These are phyloP conservation scores for Ogataea henricii DNA, from an alignment of 805 yeast species.

Conservation along the genomic window DNA sequence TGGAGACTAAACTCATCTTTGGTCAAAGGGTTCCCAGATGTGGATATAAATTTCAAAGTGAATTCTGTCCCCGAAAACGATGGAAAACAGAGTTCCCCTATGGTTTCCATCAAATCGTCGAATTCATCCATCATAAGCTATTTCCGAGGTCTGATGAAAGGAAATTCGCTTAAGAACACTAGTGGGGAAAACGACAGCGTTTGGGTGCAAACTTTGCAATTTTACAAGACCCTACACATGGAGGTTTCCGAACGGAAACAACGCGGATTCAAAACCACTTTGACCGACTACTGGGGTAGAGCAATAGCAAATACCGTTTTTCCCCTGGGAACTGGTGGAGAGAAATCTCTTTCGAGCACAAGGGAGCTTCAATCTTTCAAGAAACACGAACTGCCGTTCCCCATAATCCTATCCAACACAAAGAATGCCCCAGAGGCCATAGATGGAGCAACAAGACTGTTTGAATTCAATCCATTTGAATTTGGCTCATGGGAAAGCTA, in stretches of 20 bases:
- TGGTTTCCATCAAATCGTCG: constrained; percentile 14
- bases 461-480: constrained; percentile 66
- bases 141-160: constrained; percentile 14
- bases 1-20: constrained; percentile 52
- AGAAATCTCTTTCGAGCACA: constrained; percentile 42
- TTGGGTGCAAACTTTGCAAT: constrained; percentile 37
- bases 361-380: constrained; percentile 40
- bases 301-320: constrained; percentile 54
- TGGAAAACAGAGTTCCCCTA: constrained; percentile 3
- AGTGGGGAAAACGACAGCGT: constrained; percentile 15
- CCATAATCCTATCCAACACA: constrained; percentile 44
- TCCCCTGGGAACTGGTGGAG: constrained; percentile 34
- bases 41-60: constrained; percentile 39
- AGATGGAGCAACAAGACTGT: constrained; percentile 44
- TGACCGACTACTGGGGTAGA: constrained; percentile 72
- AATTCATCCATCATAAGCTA: constrained; percentile 16
- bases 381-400: constrained; percentile 48
- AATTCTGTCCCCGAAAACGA: background rate
- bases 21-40: constrained; percentile 58
- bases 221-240: constrained; percentile 53
- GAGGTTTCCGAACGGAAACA: constrained; percentile 54
- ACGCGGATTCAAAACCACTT: constrained; percentile 55
- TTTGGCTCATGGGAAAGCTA: constrained; percentile 67
- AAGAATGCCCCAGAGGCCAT: constrained; percentile 38
- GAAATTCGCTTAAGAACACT: constrained; percentile 2